Evolutionary conservation across 2,329 filamentous ascomycete genomes (phyloP).

Genomic region (Pseudocercospora crystallina): DNA sequence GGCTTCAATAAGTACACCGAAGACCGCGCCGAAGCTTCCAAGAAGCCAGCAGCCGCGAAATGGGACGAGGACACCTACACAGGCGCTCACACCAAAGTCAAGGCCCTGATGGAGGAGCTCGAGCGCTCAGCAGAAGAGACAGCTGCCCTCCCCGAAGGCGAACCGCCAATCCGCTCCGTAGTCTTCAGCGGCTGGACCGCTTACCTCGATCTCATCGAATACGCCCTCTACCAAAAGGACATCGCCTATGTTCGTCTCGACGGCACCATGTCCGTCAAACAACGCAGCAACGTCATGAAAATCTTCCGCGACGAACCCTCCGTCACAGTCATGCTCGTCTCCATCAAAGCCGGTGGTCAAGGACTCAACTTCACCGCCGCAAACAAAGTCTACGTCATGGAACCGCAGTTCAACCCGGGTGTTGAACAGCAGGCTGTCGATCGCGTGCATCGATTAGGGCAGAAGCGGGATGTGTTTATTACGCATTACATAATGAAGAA

Average conservation of each 20-base stretch:
- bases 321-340: conserved; percentile 82
- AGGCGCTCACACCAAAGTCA: conserved; percentile 90
- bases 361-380: conserved; percentile 87
- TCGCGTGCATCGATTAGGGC: conserved; percentile 85
- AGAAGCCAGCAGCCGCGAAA: conserved; percentile 52
- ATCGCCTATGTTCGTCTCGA: conserved; percentile 81
- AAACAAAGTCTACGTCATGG: conserved; percentile 92
- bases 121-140: conserved; percentile 64
- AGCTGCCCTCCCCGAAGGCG: conserved; percentile 55
- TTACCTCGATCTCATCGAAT: conserved; percentile 87
- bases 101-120: conserved; percentile 74
- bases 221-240: conserved; percentile 67
- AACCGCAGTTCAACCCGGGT: conserved; percentile 95
- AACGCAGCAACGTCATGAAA: conserved; percentile 73
- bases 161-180: conserved; percentile 76
- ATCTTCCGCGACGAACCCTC: conserved; percentile 70
- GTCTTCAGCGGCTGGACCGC: conserved; percentile 97
- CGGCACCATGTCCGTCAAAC: conserved; percentile 76
- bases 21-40: conserved; percentile 51
- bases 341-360: conserved; percentile 86
- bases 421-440: conserved; percentile 93
- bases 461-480: conserved; percentile 84
- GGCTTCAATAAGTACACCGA: conserved; percentile 48
- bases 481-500: conserved; percentile 84
- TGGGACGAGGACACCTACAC: conserved; percentile 64